Evolutionary conservation across 2,329 filamentous ascomycete species (phyloP).

Genomic region (Alternaria triticimaculans): DNA sequence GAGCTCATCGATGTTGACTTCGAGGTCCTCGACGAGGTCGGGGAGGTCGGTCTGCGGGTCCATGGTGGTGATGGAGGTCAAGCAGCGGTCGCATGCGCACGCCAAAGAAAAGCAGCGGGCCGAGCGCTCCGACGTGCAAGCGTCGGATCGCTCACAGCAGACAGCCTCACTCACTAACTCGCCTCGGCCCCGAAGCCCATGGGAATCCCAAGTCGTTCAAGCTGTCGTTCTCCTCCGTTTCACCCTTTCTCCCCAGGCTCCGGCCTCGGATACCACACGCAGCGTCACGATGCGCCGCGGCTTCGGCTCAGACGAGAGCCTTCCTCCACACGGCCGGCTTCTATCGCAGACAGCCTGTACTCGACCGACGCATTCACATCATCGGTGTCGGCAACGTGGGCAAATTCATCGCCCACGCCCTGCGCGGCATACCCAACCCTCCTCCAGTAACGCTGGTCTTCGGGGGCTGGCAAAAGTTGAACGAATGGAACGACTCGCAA

Average conservation of each 20-base stretch:
- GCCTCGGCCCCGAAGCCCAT: slow-evolving; percentile 10
- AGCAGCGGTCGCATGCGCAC: background rate
- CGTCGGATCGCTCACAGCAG: slow-evolving; percentile 6
- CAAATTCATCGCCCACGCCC: slow-evolving; percentile 75
- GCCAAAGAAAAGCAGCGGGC: slow-evolving; percentile 32
- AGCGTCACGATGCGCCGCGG: slow-evolving; percentile 49
- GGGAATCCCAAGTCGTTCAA: slow-evolving; percentile 38
- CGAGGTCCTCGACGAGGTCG: slow-evolving; percentile 74
- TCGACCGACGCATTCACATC: slow-evolving; percentile 61
- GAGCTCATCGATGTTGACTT: slow-evolving; percentile 79
- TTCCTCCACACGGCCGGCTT: slow-evolving; percentile 37
- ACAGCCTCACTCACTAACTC: slow-evolving; percentile 20
- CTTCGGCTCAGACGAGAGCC: slow-evolving; percentile 37
- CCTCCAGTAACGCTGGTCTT: slow-evolving; percentile 84
- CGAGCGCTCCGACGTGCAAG: slow-evolving; percentile 24
- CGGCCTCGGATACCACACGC: slow-evolving; percentile 55
- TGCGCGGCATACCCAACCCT: slow-evolving; percentile 65
- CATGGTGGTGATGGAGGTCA: slow-evolving; percentile 47
- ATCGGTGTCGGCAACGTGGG: slow-evolving; percentile 84
- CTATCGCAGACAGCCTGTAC: slow-evolving; percentile 38
- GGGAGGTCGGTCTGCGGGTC: slow-evolving; percentile 63
- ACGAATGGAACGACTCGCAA: slow-evolving; percentile 55
- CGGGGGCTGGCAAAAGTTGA: slow-evolving; percentile 59
- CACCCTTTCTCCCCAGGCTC: slow-evolving; percentile 52
- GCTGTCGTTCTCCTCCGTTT: slow-evolving; percentile 52